Evolutionary conservation across 2,329 filamentous ascomycete genomes (phyloP).

Genomic region (Fusarium pilosicola): DNA sequence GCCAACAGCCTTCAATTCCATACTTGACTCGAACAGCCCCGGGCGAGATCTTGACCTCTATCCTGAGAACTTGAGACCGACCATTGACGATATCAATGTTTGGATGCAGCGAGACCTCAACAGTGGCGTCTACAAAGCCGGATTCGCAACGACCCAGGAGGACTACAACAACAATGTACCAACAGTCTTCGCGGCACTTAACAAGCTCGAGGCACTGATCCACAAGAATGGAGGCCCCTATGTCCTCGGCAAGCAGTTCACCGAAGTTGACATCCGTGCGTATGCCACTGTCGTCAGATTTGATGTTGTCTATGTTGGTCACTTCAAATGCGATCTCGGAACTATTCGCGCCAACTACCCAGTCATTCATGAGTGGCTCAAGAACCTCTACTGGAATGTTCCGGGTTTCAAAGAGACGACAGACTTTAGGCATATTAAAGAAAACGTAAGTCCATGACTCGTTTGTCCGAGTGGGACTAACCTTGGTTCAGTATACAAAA

Average conservation of each 20-base stretch:
- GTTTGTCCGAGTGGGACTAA: neutral
- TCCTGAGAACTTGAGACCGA: conserved; percentile 58
- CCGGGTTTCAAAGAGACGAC: conserved; percentile 63
- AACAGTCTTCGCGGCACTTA: conserved; percentile 72
- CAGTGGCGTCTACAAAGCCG: conserved; percentile 63
- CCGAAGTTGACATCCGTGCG: conserved; percentile 74
- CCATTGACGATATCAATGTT: conserved; percentile 72
- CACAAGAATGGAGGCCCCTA: conserved; percentile 58
- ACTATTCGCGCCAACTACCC: conserved; percentile 73
- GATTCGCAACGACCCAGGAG: conserved; percentile 73
- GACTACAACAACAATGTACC: conserved; percentile 71
- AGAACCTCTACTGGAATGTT: conserved; percentile 75
- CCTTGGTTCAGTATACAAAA: conserved; percentile 37
- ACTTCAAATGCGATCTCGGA: conserved; percentile 72
- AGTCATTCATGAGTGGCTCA: conserved; percentile 73
- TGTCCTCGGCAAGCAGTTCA: conserved; percentile 71
- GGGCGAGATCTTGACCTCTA: conserved; percentile 64
- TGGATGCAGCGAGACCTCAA: conserved; percentile 70
- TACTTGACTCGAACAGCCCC: conserved; percentile 54
- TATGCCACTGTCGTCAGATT: conserved; percentile 74
- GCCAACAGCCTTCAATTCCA: conserved; percentile 75
- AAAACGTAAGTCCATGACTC: conserved; percentile 52
- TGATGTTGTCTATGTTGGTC: conserved; percentile 73
- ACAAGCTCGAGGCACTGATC: conserved; percentile 70
- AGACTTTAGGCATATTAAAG: conserved; percentile 74